Evolutionary conservation across 495 filamentous ascomycete genomes (phyloP), one percentile per base, ranked within the genome.

Genomic region (Cercophora newfieldiana): DNA sequence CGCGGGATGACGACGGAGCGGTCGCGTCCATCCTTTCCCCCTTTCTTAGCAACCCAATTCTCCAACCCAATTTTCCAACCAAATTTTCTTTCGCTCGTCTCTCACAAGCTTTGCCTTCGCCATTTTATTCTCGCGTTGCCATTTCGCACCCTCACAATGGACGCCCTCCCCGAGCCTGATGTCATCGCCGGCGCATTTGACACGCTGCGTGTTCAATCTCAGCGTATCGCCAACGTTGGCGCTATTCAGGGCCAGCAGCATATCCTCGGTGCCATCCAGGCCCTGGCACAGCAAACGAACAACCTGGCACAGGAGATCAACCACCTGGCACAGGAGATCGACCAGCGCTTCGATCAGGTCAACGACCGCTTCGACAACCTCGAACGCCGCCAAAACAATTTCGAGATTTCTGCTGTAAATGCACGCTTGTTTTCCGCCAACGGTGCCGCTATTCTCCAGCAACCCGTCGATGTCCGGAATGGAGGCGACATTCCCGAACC

Each of bases 371-470:
- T 51, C 48, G 48, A 24, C 48, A 51, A 4, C 21, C 48, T 51
- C 18, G 18, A 51, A 51, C 5, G 18, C 48, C 48, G 48, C 48
- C 48, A 51, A 51, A n/a, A 51, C 48, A 51, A 51, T 51, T 24
- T 51, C 48, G 48, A 51, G 48, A 51, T 51, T 51, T 4, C 48
- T 51, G 48, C 48, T 51, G 48, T 51, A 51, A 51, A 51, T 51
- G 48, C 48, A 24, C 48, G 48, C 48, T 51, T 51, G 48, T 51
- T 51, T 51, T 6, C 4, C 18, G 48, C 48, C 48, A n/a, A 51
- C 48, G 21, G 18, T 16, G 48, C 48, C 21, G 48, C 48, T 51
- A 24, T 51, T 51, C 48, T 51, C 48, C 48, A 51, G 48, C 18
- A n/a, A 19, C 48, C 48, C 48, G 48, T 51, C 21, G 48, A 51